Evolutionary conservation across 176 grass and related monocot species (phyloP).

Genomic region (Aegilops umbellulata): DNA sequence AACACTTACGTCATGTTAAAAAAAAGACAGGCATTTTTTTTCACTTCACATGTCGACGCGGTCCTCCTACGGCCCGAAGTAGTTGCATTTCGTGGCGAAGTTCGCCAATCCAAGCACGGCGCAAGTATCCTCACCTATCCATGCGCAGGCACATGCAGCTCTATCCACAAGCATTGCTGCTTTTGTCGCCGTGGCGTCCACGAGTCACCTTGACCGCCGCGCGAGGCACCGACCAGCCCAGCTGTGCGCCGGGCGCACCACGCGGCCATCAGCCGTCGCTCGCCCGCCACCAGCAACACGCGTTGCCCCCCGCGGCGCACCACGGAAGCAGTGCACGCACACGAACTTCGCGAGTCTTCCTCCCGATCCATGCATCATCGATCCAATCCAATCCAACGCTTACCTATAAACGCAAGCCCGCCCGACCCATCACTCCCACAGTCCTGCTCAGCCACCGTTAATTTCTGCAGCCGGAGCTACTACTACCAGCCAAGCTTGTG

Average conservation of each 20-base stretch:
- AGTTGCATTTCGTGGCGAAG: no score
- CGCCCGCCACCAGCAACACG: neutral
- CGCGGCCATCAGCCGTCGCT: neutral
- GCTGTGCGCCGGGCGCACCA: neutral
- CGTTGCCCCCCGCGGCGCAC: neutral
- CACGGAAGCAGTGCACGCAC: neutral
- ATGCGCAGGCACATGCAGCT: neutral
- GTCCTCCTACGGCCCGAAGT: no score
- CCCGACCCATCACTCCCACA: neutral
- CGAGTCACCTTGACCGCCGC: neutral
- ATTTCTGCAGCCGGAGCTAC: neutral
- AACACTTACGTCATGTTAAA: no score
- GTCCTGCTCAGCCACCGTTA: neutral
- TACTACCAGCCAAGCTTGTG: no score
- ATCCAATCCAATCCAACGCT: neutral
- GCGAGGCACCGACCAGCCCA: conserved; percentile 13
- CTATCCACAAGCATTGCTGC: neutral
- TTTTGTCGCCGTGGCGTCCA: neutral
- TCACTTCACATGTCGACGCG: no score
- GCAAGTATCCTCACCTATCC: no score
- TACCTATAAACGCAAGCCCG: neutral
- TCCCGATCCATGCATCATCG: neutral
- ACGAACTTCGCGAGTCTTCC: neutral
- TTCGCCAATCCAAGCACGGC: no score
- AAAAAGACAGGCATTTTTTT: no score